Conservation (phyloP, 2,329 filamentous ascomycete genomes). For the Alternaria solani region DNA sequence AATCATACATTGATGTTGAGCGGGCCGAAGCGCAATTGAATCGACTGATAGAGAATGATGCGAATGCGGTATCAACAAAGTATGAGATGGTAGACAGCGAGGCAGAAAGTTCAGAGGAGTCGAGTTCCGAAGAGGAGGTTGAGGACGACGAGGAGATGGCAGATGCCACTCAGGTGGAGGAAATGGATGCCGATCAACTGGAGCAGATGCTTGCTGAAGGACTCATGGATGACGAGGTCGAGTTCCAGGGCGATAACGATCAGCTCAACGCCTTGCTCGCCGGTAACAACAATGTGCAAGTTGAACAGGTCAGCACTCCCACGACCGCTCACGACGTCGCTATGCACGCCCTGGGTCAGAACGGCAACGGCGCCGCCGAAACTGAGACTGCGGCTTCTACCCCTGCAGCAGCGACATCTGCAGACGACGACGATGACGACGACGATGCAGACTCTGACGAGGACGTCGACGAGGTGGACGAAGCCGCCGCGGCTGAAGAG, state of each 20-base stretch:
- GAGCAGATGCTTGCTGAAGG: constrained; percentile 42
- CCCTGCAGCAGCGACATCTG: constrained; percentile 43
- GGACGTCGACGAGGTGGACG: constrained; percentile 57
- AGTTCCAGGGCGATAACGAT: constrained; percentile 39
- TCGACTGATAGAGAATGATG: constrained; percentile 74
- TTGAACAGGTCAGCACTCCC: constrained; percentile 44
- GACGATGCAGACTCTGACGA: constrained; percentile 54
- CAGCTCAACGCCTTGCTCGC: constrained; percentile 44
- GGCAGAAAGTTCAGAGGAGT: constrained; percentile 55
- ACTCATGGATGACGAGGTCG: constrained; percentile 49
- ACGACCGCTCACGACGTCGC: constrained; percentile 49
- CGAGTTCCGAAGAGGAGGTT: constrained; percentile 48
- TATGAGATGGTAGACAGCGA: constrained; percentile 65
- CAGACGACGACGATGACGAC: constrained; percentile 55
- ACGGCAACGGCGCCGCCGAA: constrained; percentile 37
- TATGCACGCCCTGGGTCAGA: constrained; percentile 47
- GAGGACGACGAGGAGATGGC: constrained; percentile 53
- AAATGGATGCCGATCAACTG: constrained; percentile 52
- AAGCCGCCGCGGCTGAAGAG: constrained; percentile 58
- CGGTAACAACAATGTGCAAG: constrained; percentile 37
- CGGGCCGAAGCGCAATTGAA: constrained; percentile 83
- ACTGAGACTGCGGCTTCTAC: constrained; percentile 45
- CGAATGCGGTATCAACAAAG: constrained; percentile 61
- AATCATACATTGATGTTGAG: constrained; percentile 83
- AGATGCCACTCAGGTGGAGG: constrained; percentile 49